phyloP scores from a whole-genome alignment of 2,329 filamentous ascomycete species.

The Ceratocystis cacaofunesta region DNA sequence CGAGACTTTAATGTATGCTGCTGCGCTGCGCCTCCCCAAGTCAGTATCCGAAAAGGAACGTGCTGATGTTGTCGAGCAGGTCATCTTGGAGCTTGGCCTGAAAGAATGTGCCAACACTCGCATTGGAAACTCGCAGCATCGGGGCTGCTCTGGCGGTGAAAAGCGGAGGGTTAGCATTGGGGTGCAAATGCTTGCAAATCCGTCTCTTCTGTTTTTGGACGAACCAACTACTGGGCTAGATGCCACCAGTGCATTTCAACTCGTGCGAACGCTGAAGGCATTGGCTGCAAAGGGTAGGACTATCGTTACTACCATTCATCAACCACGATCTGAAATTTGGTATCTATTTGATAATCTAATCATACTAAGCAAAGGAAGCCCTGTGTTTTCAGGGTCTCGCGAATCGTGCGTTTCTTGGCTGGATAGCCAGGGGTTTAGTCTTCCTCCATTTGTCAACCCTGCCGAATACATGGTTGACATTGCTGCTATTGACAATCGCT shows the following conservation, averaged over 20 bases:
- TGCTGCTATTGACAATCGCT: slow-evolving; percentile 58
- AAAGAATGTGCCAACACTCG: slow-evolving; percentile 65
- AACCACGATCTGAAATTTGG: slow-evolving; percentile 69
- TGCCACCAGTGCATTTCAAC: slow-evolving; percentile 60
- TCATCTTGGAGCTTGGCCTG: slow-evolving; percentile 59
- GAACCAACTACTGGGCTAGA: slow-evolving; percentile 68
- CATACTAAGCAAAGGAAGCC: slow-evolving; percentile 50
- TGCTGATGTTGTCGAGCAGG: slow-evolving; percentile 52
- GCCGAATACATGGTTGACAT: slow-evolving; percentile 64
- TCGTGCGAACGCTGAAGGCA: slow-evolving; percentile 53
- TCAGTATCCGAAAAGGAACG: slow-evolving; percentile 45
- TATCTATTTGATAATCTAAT: slow-evolving; percentile 58
- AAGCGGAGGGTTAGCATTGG: slow-evolving; percentile 64
- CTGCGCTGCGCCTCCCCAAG: slow-evolving; percentile 53
- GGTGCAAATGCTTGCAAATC: slow-evolving; percentile 65
- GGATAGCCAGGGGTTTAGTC: slow-evolving; percentile 38
- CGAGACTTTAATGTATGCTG: slow-evolving; percentile 60
- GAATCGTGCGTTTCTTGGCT: slow-evolving; percentile 50
- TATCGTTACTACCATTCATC: slow-evolving; percentile 60
- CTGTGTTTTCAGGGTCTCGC: slow-evolving; percentile 51
- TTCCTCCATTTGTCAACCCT: slow-evolving; percentile 62
- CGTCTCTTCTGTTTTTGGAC: slow-evolving; percentile 62
- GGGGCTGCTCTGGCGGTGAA: slow-evolving; percentile 66
- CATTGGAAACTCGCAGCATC: slow-evolving; percentile 55
- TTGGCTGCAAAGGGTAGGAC: slow-evolving; percentile 55